Conservation (phyloP, 305 asterid genomes). For the Rubia occidens region DNA sequence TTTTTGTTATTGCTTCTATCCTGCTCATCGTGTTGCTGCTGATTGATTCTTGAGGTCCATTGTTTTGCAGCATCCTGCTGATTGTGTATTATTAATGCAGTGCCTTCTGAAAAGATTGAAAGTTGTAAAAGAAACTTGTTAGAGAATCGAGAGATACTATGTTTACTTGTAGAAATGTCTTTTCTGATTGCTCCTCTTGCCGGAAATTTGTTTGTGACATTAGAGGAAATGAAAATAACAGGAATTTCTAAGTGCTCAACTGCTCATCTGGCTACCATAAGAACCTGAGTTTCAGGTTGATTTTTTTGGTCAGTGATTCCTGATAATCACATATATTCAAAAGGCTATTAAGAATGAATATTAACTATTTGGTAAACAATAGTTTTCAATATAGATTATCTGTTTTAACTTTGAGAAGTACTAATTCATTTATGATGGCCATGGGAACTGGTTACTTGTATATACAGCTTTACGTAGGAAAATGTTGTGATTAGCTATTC, state of each 20-base stretch:
- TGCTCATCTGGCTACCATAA: neutral
- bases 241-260: too few relatives aligned
- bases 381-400: too few relatives aligned
- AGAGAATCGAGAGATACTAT: neutral
- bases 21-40: neutral
- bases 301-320: neutral
- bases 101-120: neutral
- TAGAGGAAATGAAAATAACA: neutral
- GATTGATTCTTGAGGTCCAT: neutral
- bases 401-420: neutral
- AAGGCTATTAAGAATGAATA: neutral
- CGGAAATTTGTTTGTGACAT: neutral
- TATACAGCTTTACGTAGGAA: neutral
- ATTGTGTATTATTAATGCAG: neutral
- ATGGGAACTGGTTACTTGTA: neutral
- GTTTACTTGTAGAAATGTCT: neutral
- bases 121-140: neutral
- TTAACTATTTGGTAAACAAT: neutral
- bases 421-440: neutral
- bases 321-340: neutral
- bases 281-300: neutral
- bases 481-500: constrained; percentile 1
- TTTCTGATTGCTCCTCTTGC: neutral
- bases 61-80: neutral
- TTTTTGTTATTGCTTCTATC: neutral